Base-by-base conservation (phyloP, 2,329 filamentous ascomycete species). In the Colletotrichum theobromicola region DNA sequence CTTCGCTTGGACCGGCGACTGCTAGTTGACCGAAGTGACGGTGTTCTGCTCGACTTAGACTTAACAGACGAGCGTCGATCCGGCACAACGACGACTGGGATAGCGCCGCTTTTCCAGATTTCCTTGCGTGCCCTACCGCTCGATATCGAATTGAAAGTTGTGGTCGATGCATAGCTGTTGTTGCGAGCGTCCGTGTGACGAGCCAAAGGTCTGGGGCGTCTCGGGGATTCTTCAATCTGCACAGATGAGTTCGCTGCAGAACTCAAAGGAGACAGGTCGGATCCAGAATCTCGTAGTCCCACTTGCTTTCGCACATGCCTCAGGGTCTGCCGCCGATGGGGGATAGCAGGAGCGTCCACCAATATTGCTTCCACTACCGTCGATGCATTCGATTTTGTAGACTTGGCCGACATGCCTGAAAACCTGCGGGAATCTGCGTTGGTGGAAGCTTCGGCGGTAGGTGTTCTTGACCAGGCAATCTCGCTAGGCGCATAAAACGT, bases 31-130 rank as follows among this genome's bases (percentile, higher is more conserved):
- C 90, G 87, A 18, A 92, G 82, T 3, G 91, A 92, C 5, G 88
- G 89, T 35, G 90, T 85, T 58, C 84, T 86, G 67, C 79, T 85
- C 9, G 88, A 86, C 73, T 86, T 88, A n/a, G 88, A 85, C 66
- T 87, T 88, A 13, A 86, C 82, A 5, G 90, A 92, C 8, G 90
- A 89, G 18, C 82, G 84, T 18, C 91, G 89, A 70, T 90, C 88
- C 8, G 91, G 91, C 65, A 93, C 88, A 24, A 93, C 86, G 8
- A 92, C 87, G 9, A 93, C 91, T 2, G 91, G 91, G 12, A 93
- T 91, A 4, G 85, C 90, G 9, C 91, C 91, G 67, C 82, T 89
- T 76, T 89, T 92, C 84, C 88, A 87, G 4, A 93, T 83, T 35
- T 92, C 90, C 18, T 88, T 87, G n/a, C 91, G 85, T 5, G 90